These are phyloP conservation scores for Saccharomyces uvarum DNA, from an alignment of 1,139 yeast species.

Conservation along the genomic window DNA sequence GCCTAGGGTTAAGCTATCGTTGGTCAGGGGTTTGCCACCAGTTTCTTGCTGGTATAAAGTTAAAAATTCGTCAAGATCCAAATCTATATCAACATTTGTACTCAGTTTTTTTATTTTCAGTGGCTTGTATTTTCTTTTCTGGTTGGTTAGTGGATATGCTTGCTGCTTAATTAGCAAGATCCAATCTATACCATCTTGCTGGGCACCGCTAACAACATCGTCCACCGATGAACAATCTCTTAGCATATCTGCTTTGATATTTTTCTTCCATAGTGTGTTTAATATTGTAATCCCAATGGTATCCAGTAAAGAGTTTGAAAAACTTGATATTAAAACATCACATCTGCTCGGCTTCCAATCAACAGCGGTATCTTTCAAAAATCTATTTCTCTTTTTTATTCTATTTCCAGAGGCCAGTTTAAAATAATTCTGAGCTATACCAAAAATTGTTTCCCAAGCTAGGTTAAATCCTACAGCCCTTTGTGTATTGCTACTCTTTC, in stretches of 20 bases:
- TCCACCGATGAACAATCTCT: slow-evolving; percentile 51
- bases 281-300: slow-evolving; percentile 58
- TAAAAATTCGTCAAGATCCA: slow-evolving; percentile 59
- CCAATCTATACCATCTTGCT: slow-evolving; percentile 65
- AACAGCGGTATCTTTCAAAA: slow-evolving; percentile 31
- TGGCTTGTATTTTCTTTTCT: slow-evolving; percentile 59
- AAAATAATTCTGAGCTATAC: slow-evolving; percentile 41
- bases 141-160: slow-evolving; percentile 28
- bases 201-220: slow-evolving; percentile 59
- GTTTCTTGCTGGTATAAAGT: slow-evolving; percentile 41
- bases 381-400: slow-evolving; percentile 33
- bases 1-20: slow-evolving; percentile 13
- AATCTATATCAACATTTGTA: slow-evolving; percentile 57
- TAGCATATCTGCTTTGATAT: slow-evolving; percentile 65
- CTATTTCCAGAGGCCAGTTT: slow-evolving; percentile 32
- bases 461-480: slow-evolving; percentile 82
- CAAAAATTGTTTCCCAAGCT: slow-evolving; percentile 53
- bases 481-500: slow-evolving; percentile 36
- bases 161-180: slow-evolving; percentile 66
- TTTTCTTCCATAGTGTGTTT: slow-evolving; percentile 58
- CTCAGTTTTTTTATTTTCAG: slow-evolving; percentile 59
- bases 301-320: slow-evolving; percentile 42
- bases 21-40: slow-evolving; percentile 6
- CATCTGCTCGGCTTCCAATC: slow-evolving; percentile 54
- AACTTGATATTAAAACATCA: slow-evolving; percentile 70